Conservation (phyloP, 805 yeast genomes). For the Cyberlindnera meyerae region DNA sequence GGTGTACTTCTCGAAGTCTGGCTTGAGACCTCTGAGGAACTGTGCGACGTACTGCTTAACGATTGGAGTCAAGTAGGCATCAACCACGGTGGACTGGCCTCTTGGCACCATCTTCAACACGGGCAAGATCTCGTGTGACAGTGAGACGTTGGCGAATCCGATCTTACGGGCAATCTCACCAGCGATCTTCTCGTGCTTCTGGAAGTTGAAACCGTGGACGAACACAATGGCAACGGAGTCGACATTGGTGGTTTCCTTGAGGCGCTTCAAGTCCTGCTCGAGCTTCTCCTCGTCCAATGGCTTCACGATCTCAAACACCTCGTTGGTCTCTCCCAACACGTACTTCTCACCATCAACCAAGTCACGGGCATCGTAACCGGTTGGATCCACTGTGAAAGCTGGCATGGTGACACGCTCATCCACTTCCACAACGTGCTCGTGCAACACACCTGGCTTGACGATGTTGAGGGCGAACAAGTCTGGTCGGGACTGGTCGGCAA, state of each 20-base stretch:
- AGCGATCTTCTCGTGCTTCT: conserved; percentile 33
- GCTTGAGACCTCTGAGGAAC: conserved; percentile 28
- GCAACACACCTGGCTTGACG: conserved; percentile 42
- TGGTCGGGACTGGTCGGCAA: conserved; percentile 51
- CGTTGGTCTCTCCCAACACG: conserved; percentile 38
- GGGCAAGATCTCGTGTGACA: conserved; percentile 26
- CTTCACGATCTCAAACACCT: conserved; percentile 33
- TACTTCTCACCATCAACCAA: conserved; percentile 29
- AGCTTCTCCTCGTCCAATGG: conserved; percentile 29
- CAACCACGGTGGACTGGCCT: conserved; percentile 38
- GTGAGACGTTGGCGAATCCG: conserved; percentile 26
- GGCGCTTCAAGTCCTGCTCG: conserved; percentile 16
- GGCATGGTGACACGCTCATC: conserved; percentile 58
- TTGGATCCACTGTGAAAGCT: conserved; percentile 46
- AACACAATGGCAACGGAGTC: conserved; percentile 32
- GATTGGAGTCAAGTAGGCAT: conserved; percentile 42
- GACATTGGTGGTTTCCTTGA: conserved; percentile 24
- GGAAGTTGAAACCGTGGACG: conserved; percentile 34
- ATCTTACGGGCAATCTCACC: conserved; percentile 30
- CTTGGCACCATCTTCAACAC: conserved; percentile 36
- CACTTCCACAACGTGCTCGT: conserved; percentile 39
- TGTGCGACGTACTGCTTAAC: conserved; percentile 35
- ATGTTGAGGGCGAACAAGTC: conserved; percentile 46
- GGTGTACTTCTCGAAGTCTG: conserved; percentile 33
- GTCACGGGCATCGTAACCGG: conserved; percentile 28